Base-by-base conservation (phyloP, 768 basidiomycete species). In the Tylopilus vinaceipallidus region DNA sequence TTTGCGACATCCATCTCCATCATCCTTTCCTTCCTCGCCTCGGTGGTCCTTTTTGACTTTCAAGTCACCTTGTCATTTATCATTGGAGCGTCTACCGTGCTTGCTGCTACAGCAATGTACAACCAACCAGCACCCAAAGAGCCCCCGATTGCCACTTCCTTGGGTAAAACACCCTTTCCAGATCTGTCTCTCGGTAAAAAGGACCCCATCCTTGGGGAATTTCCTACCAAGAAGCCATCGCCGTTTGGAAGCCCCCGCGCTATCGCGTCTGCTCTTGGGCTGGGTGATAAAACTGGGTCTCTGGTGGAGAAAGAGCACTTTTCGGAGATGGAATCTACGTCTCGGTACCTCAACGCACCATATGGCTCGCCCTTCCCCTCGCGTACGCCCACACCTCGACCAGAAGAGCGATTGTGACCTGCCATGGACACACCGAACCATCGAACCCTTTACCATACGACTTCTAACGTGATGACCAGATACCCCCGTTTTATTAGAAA, bases 1-100 rank as follows among this genome's bases (percentile, higher is more conserved):
- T 99, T 99, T 61, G 95, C 95, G 5, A 99, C 95, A 2, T 88
- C 84, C 54, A 78, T 98, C 36, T 89, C 88, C 54, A 99, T 98
- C 71, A 84, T 98, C 49, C 73, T 98, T 34, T 95, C 93, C 44
- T 99, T 95, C 82, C 80, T 95, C 51, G 92, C 94, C 2, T 91
- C 88, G 38, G 91, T 98, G 55, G 81, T 81, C 26, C 79, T 98
- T 38, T 99, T 99, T 73, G 80, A 91, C 63, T 97, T 95, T 68
- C 73, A 75, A 30, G 89, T 98, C 64, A 95, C 95, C 3, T 77
- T 82, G 11, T 81, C 85, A 2, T 98, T 99, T 70, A 63, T 97
- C 55, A 75, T 95, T 27, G 95, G 95, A 13, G 82, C 91, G 2
- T 75, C 82, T 2, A 87, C 90, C 24, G 97, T 98, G 17, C 78